Evolutionary conservation across 768 basidiomycete species (phyloP).

Genomic region (Leccinum disarticulatum): DNA sequence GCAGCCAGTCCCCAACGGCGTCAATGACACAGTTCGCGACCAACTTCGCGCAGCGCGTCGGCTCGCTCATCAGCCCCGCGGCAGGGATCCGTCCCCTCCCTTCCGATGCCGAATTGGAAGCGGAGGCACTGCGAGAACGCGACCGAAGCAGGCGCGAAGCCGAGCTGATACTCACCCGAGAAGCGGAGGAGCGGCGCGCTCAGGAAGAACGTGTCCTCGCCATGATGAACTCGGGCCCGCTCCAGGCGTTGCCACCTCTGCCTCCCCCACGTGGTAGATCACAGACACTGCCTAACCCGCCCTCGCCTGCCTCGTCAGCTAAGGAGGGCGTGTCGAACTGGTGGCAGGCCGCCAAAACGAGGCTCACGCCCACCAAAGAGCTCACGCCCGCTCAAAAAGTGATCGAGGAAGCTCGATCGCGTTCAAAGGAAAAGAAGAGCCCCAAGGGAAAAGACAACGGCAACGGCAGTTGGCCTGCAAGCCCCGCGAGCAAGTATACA

Average conservation of each 20-base stretch:
- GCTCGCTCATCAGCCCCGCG: conserved; percentile 59
- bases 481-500: conserved; percentile 47
- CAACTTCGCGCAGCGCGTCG: conserved; percentile 74
- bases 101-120: conserved; percentile 79
- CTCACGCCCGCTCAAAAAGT: conserved; percentile 88
- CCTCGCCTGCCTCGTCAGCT: conserved; percentile 63
- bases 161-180: conserved; percentile 69
- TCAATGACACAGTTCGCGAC: conserved; percentile 75
- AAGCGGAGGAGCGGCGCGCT: conserved; percentile 64
- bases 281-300: conserved; percentile 53
- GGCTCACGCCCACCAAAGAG: conserved; percentile 75
- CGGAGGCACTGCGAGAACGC: conserved; percentile 74
- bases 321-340: conserved; percentile 59
- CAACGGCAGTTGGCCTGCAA: conserved; percentile 52
- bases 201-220: conserved; percentile 75
- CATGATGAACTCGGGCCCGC: conserved; percentile 55
- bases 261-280: conserved; percentile 65
- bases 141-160: conserved; percentile 76
- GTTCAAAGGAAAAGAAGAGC: conserved; percentile 53
- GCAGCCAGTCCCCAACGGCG: conserved; percentile 56
- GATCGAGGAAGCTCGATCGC: conserved; percentile 68
- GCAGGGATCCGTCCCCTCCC: conserved; percentile 46
- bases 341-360: conserved; percentile 76
- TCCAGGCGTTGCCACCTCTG: conserved; percentile 51
- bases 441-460: conserved; percentile 36